Base-by-base conservation (phyloP, 2,329 filamentous ascomycete genomes). In the Colletotrichum tofieldiae region DNA sequence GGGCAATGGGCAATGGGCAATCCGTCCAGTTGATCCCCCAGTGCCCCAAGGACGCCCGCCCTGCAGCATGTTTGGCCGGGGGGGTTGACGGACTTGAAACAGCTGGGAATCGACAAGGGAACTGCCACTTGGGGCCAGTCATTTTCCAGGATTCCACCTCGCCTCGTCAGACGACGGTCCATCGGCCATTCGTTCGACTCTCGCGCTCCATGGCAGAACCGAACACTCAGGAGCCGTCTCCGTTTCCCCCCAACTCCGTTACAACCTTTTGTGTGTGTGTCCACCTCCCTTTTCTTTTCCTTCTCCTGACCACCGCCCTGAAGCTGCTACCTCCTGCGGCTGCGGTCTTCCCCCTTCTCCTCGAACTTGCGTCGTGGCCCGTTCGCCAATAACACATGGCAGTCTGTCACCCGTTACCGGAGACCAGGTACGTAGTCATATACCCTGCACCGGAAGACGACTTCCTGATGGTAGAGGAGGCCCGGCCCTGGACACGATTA, bases 71-170 rank as follows among this genome's bases (percentile, higher is more conserved):
- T 65, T 65, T 56, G 60, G 60, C 56, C 45, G 68, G 65, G 71
- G 65, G 66, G 55, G 29, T 37, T 56, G 20, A 26, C n/a, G 32
- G 70, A 72, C 67, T 61, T 73, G 71, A 73, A 71, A 73, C 71
- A 73, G 71, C 41, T 71, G 55, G 60, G 55, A 63, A 35, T 66
- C 55, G 61, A 62, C 67, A 56, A 62, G 67, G 70, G 67, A 39
- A 32, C 35, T 61, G 59, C 26, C 45, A 45, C 35, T 29, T 26
- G 52, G 55, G 55, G 70, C 51, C 71, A 65, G 66, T 73, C 69
- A 64, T 71, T 52, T 37, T n/a, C 60, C 55, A 37, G 37, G 49
- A 71, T 52, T 3, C 45, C 67, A 49, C 16, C 29, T n/a, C 32
- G 52, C 39, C 67, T 43, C 59, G 32, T 51, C 49, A 58, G 51